phyloP scores from a whole-genome alignment of 345 rosid species.

The Camelina sativa region DNA sequence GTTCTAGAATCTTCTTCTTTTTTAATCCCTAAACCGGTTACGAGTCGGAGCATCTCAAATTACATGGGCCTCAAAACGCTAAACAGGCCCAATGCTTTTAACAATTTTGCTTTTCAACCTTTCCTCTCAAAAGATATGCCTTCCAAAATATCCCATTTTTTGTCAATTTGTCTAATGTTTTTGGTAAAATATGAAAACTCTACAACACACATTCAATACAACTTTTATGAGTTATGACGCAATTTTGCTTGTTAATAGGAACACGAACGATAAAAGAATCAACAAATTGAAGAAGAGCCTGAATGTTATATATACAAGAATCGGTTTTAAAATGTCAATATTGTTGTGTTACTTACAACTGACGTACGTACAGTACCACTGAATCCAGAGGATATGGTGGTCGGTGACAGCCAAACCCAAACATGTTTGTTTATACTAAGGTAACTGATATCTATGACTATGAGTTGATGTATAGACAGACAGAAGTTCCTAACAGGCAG shows the following conservation, averaged over 20 bases:
- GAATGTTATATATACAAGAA: background rate
- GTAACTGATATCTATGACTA: conserved; percentile 17
- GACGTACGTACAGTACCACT: conserved; percentile 13
- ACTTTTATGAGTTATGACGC: background rate
- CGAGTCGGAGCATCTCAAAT: background rate
- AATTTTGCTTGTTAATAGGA: background rate
- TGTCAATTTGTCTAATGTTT: background rate
- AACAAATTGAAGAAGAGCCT: background rate
- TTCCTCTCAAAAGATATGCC: too few relatives aligned
- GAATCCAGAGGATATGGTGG: background rate
- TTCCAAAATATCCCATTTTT: too few relatives aligned
- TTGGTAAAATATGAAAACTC: background rate
- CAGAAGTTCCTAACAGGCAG: background rate
- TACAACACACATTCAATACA: background rate
- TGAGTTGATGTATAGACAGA: conserved; percentile 10
- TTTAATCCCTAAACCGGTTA: background rate
- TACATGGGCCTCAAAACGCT: background rate
- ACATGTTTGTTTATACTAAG: conserved; percentile 9
- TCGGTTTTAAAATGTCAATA: conserved; percentile 2
- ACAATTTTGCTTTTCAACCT: too few relatives aligned
- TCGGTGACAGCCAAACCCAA: background rate
- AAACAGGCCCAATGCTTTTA: background rate
- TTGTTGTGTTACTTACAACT: background rate
- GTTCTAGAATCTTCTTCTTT: background rate
- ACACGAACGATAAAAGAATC: background rate